Base-by-base conservation (phyloP, 768 basidiomycete genomes). In the Leccinum imitatum region DNA sequence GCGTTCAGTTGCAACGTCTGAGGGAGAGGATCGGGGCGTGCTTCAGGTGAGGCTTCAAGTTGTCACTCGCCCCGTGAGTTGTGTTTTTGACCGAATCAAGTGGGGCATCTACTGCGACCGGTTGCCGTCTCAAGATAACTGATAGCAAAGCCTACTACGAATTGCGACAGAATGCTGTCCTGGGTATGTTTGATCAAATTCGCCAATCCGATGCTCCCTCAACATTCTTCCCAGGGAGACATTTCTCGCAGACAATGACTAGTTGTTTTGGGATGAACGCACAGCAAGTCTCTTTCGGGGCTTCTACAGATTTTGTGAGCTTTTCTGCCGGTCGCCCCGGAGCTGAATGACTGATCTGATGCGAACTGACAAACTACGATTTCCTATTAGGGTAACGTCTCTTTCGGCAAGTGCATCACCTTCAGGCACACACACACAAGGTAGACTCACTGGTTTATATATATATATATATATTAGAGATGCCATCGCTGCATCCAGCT, bases 271-370 rank as follows among this genome's bases (percentile, higher is more conserved):
- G 79, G 15, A 66, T 83, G 69, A 65, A 63, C 33, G 70, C 73
- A 6, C 59, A 56, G n/a, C 65, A 71, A 47, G 73, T 67, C 10
- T 74, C 78, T 4, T 76, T 83, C 9, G 74, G 74, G 17, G 89
- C 87, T 3, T 91, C 89, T 5, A 90, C 90, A 9, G 90, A 92
- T 72, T 91, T 91, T 70, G 90, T 91, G 62, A 76, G 88, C 78
- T 4, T 53, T 57, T 58, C 39, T 27, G 2, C 33, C 30, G 31
- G 6, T 56, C 37, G n/a, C 14, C 8, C 31, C 37, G 27, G 46
- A 51, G 27, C 39, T 52, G 30, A 25, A 50, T 57, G 50, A 41
- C 51, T 46, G 50, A 52, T 27, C 27, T 19, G 17, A n/a, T 8
- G 6, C 19, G 35, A 33, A 54, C 54, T 63, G 48, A 64, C 56